phyloP scores from a whole-genome alignment of 768 basidiomycete species.

The Phaeotremella skinneri region DNA sequence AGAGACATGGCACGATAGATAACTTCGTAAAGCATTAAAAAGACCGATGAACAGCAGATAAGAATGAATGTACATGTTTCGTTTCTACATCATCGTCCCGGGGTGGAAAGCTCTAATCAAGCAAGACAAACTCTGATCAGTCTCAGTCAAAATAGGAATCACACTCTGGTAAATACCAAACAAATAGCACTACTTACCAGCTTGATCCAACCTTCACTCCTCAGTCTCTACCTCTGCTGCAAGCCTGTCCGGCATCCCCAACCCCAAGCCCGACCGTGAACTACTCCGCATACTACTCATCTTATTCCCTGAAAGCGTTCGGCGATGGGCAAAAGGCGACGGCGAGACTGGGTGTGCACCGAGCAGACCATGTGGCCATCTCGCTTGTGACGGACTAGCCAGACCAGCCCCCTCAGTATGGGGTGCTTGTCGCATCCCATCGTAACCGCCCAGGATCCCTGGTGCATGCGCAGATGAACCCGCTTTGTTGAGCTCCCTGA shows the following conservation, averaged over 20 bases:
- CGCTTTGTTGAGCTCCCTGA: conserved; percentile 32
- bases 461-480: background rate
- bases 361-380: conserved; percentile 34
- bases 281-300: conserved; percentile 27
- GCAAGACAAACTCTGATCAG: no score
- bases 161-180: background rate
- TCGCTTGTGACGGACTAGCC: background rate
- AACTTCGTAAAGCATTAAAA: no score
- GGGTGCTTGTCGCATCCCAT: background rate
- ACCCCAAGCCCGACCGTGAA: conserved; percentile 21
- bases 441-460: background rate
- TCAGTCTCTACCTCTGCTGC: conserved; percentile 14
- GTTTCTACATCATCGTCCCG: no score
- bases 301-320: conserved; percentile 26
- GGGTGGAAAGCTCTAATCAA: background rate
- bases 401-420: background rate
- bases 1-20: no score
- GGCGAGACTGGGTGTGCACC: conserved; percentile 34
- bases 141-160: no score
- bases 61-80: no score
- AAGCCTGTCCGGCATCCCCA: conserved; percentile 23
- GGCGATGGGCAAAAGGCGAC: conserved; percentile 36
- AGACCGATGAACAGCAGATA: no score
- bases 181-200: background rate
- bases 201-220: background rate